phyloP scores from a whole-genome alignment of 169 alveolate species.

The Eimeria sp. region DNA sequence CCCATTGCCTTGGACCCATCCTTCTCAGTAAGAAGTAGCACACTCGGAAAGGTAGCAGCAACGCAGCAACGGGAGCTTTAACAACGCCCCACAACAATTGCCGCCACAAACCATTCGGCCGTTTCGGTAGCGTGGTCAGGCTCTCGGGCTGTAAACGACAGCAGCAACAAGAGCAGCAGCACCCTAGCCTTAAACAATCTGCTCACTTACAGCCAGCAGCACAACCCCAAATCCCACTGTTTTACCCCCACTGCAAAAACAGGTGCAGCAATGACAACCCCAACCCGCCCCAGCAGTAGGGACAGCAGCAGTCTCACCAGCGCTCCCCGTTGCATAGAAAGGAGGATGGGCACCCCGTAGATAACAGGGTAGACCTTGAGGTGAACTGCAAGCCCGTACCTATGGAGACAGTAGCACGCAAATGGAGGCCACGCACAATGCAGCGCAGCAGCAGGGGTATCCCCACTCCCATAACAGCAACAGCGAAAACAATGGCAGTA shows the following conservation, averaged over 20 bases:
- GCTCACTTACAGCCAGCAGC: not conserved
- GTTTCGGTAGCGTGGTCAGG: not conserved
- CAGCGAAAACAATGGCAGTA: conserved; percentile 86
- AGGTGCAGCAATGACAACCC: conserved; percentile 80
- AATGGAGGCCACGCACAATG: not conserved
- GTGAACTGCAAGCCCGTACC: conserved; percentile 98
- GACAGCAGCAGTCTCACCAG: conserved; percentile 11
- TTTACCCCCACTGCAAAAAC: not conserved
- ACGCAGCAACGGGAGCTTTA: conserved; percentile 58
- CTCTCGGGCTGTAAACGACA: conserved; percentile 20
- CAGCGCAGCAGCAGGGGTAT: not conserved
- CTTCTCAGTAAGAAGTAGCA: conserved; percentile 67
- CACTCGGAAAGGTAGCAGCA: conserved; percentile 50
- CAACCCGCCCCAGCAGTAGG: not conserved
- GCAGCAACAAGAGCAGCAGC: not conserved
- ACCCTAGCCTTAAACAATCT: not conserved
- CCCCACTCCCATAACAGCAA: not conserved
- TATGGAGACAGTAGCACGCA: conserved; percentile 86
- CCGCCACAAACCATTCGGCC: conserved; percentile 11
- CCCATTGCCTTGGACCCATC: conserved; percentile 57
- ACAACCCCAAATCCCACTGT: not conserved
- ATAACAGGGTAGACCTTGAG: conserved; percentile 98
- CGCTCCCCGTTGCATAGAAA: conserved; percentile 65
- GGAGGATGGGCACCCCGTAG: conserved; percentile 95
- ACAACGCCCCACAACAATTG: conserved; percentile 13